phyloP scores from a whole-genome alignment of 257 asterid species.

The Coffea canephora region DNA sequence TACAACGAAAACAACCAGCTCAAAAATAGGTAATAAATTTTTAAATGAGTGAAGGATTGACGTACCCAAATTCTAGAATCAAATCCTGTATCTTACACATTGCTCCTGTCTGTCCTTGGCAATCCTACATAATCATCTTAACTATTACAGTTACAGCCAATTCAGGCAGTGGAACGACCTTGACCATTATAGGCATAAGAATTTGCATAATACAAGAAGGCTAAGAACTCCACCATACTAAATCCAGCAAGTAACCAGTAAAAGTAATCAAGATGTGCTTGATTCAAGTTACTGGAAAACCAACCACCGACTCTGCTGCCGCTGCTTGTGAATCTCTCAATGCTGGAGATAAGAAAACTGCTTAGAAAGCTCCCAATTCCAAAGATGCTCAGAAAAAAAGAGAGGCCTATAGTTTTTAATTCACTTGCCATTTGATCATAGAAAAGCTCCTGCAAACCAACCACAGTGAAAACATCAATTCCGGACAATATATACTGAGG shows the following conservation, averaged over 20 bases:
- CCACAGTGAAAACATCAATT: constrained; percentile 47
- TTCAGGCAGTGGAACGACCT: neutral
- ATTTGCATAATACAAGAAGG: constrained; percentile 38
- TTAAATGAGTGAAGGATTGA: too few species aligned
- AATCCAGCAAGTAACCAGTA: constrained; percentile 60
- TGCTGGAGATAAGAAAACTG: constrained; percentile 48
- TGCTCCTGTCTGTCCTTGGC: neutral
- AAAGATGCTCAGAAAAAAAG: constrained; percentile 50
- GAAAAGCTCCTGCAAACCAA: constrained; percentile 72
- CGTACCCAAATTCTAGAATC: too few species aligned
- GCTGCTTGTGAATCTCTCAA: constrained; percentile 37
- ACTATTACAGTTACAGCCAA: neutral
- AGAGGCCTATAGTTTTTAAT: constrained; percentile 52
- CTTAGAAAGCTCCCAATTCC: constrained; percentile 62
- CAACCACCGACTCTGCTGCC: constrained; percentile 42
- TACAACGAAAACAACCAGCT: too few species aligned
- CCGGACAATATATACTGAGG: constrained; percentile 57
- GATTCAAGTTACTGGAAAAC: constrained; percentile 60
- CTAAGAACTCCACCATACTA: constrained; percentile 27
- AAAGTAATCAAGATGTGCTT: constrained; percentile 68
- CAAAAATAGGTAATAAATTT: too few species aligned
- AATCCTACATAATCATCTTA: neutral
- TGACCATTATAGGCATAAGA: constrained; percentile 16
- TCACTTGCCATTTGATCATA: constrained; percentile 64
- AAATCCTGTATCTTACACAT: too few species aligned